These are phyloP conservation scores for Clonostachys byssicola DNA, from an alignment of 2,329 filamentous ascomycete species.

Conservation along the genomic window DNA sequence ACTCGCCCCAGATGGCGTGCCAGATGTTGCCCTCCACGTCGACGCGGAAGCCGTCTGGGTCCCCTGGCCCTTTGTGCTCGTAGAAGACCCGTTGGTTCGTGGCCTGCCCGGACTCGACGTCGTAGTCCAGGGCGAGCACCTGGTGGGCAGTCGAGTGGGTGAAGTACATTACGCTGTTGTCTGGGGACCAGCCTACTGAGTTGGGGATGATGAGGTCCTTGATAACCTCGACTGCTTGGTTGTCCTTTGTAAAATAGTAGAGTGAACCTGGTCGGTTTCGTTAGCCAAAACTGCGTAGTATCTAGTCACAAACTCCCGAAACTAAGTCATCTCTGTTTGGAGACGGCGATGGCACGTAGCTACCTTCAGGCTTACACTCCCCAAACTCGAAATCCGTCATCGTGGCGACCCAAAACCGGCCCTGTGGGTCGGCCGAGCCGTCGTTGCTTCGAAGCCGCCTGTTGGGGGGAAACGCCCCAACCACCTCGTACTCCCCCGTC, in stretches of 20 bases:
- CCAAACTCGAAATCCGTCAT: slow-evolving; percentile 72
- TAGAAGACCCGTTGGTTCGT: slow-evolving; percentile 71
- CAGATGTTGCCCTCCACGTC: slow-evolving; percentile 85
- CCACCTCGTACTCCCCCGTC: slow-evolving; percentile 50
- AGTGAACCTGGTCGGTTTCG: slow-evolving; percentile 55
- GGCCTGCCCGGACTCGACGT: slow-evolving; percentile 57
- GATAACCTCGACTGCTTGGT: slow-evolving; percentile 38
- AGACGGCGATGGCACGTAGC: neutral
- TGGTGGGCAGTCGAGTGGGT: slow-evolving; percentile 71
- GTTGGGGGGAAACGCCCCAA: slow-evolving; percentile 31
- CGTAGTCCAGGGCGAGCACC: slow-evolving; percentile 74
- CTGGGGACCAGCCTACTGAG: slow-evolving; percentile 6
- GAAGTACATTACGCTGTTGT: slow-evolving; percentile 49
- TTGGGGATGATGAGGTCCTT: slow-evolving; percentile 66
- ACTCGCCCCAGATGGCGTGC: slow-evolving; percentile 80
- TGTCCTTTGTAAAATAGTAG: slow-evolving; percentile 60
- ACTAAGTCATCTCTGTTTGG: no score
- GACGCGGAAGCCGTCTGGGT: slow-evolving; percentile 81
- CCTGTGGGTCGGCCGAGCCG: slow-evolving; percentile 73
- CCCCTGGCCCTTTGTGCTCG: slow-evolving; percentile 58
- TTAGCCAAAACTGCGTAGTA: neutral
- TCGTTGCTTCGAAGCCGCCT: slow-evolving; percentile 71
- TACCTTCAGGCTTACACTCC: slow-evolving; percentile 57
- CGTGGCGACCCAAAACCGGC: slow-evolving; percentile 78
- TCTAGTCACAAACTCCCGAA: no score